A percentile compares a stretch with the other conserved stretches of the same genome.
These are phyloP conservation scores for Camellia lanceoleosa DNA, from an alignment of 148 eudicot genomes.

Conservation along the genomic window DNA sequence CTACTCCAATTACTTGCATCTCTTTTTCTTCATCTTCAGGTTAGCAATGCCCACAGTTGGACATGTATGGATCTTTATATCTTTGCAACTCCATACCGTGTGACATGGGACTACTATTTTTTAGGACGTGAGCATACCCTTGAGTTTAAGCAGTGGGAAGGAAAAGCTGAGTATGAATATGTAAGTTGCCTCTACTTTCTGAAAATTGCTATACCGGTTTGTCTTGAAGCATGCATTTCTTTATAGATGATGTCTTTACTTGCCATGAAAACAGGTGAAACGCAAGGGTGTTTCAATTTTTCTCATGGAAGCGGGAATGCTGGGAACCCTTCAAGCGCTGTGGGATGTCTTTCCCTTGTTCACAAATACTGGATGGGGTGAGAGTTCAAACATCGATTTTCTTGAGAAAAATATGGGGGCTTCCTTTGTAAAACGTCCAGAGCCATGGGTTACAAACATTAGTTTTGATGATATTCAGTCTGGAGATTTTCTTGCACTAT, in stretches of 20 bases:
- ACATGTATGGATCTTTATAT: conserved; percentile 95
- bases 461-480: conserved; percentile 74
- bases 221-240: conserved; percentile 3
- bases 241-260: not conserved
- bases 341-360: conserved; percentile 90
- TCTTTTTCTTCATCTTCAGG: conserved; percentile 36
- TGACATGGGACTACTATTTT: conserved; percentile 88
- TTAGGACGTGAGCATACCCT: conserved; percentile 77
- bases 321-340: conserved; percentile 82
- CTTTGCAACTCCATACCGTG: conserved; percentile 96
- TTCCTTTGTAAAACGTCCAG: conserved; percentile 69
- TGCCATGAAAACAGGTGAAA: conserved; percentile 62
- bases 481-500: conserved; percentile 91
- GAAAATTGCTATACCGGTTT: not conserved
- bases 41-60: conserved; percentile 82
- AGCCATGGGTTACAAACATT: conserved; percentile 88
- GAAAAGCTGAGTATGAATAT: conserved; percentile 83
- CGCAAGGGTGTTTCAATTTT: conserved; percentile 79
- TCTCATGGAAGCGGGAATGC: conserved; percentile 93
- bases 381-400: conserved; percentile 74
- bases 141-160: conserved; percentile 82
- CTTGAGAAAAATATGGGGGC: conserved; percentile 90
- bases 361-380: conserved; percentile 87
- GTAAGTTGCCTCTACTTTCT: conserved; percentile 40
- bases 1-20: not conserved